Conservation (phyloP, 1,139 yeast genomes). For the Geotrichum restrictum region DNA sequence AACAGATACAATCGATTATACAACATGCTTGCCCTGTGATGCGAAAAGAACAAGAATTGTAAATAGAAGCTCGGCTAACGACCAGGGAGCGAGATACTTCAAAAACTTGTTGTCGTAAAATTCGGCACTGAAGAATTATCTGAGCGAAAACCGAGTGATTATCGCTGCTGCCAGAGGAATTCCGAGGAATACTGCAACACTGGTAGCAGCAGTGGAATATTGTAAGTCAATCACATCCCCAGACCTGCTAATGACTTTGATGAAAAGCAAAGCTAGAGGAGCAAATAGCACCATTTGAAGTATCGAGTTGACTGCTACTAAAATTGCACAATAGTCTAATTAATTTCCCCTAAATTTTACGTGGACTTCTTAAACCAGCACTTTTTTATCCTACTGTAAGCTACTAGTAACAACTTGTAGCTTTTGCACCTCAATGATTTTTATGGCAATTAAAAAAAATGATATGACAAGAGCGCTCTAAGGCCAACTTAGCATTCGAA, state of each 20-base stretch:
- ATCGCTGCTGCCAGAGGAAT: slow-evolving; percentile 51
- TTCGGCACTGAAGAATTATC: slow-evolving; percentile 35
- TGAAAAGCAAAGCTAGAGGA: slow-evolving; percentile 49
- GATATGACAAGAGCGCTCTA: too few relatives aligned
- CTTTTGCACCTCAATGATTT: too few relatives aligned
- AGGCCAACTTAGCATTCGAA: too few relatives aligned
- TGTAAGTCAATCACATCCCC: slow-evolving; percentile 31
- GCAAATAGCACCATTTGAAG: slow-evolving; percentile 55
- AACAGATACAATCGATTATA: slow-evolving; percentile 50
- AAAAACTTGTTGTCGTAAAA: slow-evolving; percentile 40
- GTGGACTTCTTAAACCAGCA: too few relatives aligned
- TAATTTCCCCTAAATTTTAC: too few relatives aligned
- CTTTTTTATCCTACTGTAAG: too few relatives aligned
- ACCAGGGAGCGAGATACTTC: slow-evolving; percentile 48
- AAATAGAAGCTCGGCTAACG: slow-evolving; percentile 51
- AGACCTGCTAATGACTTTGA: slow-evolving; percentile 25
- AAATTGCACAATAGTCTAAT: slow-evolving; percentile 51
- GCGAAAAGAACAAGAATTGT: slow-evolving; percentile 54
- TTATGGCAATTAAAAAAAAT: too few relatives aligned
- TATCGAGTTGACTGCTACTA: slow-evolving; percentile 52
- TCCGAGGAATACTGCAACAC: slow-evolving; percentile 55
- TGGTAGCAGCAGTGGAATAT: slow-evolving; percentile 47
- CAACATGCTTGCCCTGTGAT: slow-evolving; percentile 50
- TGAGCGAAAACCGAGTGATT: slow-evolving; percentile 40
- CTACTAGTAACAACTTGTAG: too few relatives aligned